phyloP scores from a whole-genome alignment of 768 basidiomycete species.

The Hydnomerulius pinastri region DNA sequence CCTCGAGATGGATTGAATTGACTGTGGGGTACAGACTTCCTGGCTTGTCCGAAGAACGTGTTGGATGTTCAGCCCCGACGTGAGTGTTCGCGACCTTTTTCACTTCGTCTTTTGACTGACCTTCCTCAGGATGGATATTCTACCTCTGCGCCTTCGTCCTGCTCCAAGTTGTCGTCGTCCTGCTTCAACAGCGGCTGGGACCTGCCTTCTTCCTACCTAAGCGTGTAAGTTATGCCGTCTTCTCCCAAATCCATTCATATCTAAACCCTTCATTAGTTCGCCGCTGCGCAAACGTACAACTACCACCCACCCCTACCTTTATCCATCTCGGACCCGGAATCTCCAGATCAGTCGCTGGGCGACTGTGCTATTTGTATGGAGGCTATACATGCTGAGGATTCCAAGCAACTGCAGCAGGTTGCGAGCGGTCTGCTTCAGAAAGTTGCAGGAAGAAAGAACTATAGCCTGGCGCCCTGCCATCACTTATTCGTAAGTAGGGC shows the following conservation, averaged over 20 bases:
- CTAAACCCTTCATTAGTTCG: conserved; percentile 45
- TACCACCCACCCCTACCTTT: conserved; percentile 80
- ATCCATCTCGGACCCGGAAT: conserved; percentile 63
- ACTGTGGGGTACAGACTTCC: conserved; percentile 58
- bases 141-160: conserved; percentile 58
- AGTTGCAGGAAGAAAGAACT: conserved; percentile 54
- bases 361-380: conserved; percentile 97
- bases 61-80: conserved; percentile 76
- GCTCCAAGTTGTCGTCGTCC: conserved; percentile 59
- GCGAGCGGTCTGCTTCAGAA: conserved; percentile 40
- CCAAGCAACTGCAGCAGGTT: conserved; percentile 36
- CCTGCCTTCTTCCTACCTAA: conserved; percentile 83
- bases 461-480: conserved; percentile 87
- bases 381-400: conserved; percentile 59
- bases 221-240: conserved; percentile 44
- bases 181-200: conserved; percentile 75
- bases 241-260: not conserved
- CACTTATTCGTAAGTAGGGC: conserved; percentile 74
- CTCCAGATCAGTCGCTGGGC: conserved; percentile 73
- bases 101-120: not conserved
- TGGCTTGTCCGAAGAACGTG: conserved; percentile 84
- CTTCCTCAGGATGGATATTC: conserved; percentile 62
- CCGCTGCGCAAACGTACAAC: conserved; percentile 65
- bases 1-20: not conserved
- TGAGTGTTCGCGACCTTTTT: conserved; percentile 36